Conservation (phyloP, 768 basidiomycete genomes). For the Amanita rubescens region DNA sequence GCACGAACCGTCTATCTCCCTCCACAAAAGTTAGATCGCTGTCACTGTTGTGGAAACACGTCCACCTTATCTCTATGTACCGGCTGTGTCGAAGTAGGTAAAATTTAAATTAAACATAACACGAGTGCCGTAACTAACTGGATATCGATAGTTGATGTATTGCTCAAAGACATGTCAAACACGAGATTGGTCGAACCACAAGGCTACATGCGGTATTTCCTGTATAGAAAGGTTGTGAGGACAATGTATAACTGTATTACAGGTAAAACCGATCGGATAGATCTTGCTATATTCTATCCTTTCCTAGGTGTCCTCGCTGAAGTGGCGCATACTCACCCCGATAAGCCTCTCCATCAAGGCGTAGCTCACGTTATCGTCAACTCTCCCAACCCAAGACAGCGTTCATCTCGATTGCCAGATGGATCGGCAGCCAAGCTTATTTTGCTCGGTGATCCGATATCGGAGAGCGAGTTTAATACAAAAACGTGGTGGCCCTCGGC, state of each 20-base stretch:
- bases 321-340: conserved; percentile 10
- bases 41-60: neutral
- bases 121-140: no score
- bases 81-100: neutral
- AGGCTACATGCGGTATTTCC: conserved; percentile 19
- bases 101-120: neutral
- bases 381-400: conserved; percentile 15
- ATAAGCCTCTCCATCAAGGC: conserved; percentile 17
- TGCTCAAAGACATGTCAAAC: conserved; percentile 27
- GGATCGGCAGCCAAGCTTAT: conserved; percentile 20
- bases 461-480: neutral
- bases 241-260: no score
- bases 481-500: conserved; percentile 29
- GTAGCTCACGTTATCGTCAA: conserved; percentile 21
- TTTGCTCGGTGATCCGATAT: conserved; percentile 21
- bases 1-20: neutral
- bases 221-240: no score
- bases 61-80: neutral
- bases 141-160: conserved; percentile 16
- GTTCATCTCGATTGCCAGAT: conserved; percentile 16
- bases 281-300: conserved; percentile 26
- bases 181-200: conserved; percentile 24
- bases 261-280: conserved; percentile 23
- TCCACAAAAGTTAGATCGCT: neutral
- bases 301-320: conserved; percentile 24